Evolutionary conservation across 768 basidiomycete genomes (phyloP), one percentile per base, ranked within the genome.

Genomic region (Termitomyces heimii): DNA sequence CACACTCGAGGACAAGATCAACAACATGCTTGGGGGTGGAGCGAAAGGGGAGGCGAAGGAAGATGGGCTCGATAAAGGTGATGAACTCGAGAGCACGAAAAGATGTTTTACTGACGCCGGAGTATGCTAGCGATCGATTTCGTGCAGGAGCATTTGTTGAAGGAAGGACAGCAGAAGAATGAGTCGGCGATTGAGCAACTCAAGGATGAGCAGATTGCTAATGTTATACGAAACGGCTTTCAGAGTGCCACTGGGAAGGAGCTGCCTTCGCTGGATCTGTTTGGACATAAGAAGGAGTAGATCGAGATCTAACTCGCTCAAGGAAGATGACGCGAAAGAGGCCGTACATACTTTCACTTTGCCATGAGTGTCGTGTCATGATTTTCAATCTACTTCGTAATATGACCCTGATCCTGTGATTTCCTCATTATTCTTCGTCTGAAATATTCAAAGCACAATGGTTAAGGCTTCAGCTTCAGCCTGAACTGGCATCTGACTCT

Each of bases 141-240:
- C 37, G 69, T 76, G 18, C 75, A 78, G 59, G 72, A 77, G 61
- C 74, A 76, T 62, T 64, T 75, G 31, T 60, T 78, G 34, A 66
- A 68, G 34, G 55, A 70, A 53, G 75, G 75, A 13, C 60, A 64
- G 40, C 76, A 77, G 64, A 63, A 66, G 20, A 64, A 76, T 59
- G 76, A 77, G 61, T 64, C 67, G 20, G 72, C 70, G 4, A 24
- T 71, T 31, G 75, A 77, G 63, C 74, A 77, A 64, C 54, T 67
- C 60, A 77, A 76, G 58, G 76, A 77, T 61, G 68, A 72, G 54
- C 66, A 70, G 62, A 75, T 76, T 56, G 67, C 70, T 10, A 64
- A 67, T 60, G 66, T 64, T n/a, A 67, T 77, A 35, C 60, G 72
- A 44, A 53, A 56, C 3, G 60, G 62, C 29, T 72, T 68, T 56